phyloP scores from a whole-genome alignment of 2,329 filamentous ascomycete species.

The Pseudogymnoascus sp. region DNA sequence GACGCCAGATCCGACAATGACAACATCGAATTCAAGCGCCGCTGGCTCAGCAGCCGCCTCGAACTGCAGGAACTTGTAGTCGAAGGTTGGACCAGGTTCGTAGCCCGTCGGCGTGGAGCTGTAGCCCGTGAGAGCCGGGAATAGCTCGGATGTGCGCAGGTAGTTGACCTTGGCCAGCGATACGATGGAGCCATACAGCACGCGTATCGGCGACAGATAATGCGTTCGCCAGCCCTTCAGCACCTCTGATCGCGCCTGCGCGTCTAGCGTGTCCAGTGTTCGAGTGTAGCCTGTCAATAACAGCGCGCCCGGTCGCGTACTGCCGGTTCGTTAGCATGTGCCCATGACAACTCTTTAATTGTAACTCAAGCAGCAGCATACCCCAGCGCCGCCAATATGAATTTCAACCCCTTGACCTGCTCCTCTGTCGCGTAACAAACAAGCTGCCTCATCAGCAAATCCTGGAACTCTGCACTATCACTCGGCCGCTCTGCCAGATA shows the following conservation, averaged over 20 bases:
- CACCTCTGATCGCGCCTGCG: constrained; percentile 54
- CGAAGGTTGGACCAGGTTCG: constrained; percentile 31
- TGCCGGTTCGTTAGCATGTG: constrained; percentile 28
- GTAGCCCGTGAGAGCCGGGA: constrained; percentile 55
- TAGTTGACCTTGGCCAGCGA: constrained; percentile 43
- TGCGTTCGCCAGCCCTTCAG: constrained; percentile 56
- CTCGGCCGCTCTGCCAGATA: constrained; percentile 49
- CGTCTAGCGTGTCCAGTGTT: constrained; percentile 55
- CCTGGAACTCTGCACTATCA: constrained; percentile 47
- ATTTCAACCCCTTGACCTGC: constrained; percentile 23
- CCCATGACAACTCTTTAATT: neutral
- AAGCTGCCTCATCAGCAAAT: constrained; percentile 42
- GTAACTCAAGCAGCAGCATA: constrained; percentile 12
- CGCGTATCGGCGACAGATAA: constrained; percentile 48
- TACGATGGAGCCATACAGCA: constrained; percentile 50
- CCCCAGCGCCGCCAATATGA: constrained; percentile 27
- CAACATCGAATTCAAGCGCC: constrained; percentile 69
- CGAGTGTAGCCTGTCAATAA: constrained; percentile 62
- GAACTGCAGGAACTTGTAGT: constrained; percentile 30
- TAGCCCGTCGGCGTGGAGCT: constrained; percentile 44
- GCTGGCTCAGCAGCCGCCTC: constrained; percentile 37
- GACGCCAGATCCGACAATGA: constrained; percentile 82
- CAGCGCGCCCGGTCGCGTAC: constrained; percentile 57
- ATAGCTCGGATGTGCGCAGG: constrained; percentile 47
- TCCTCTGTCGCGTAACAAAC: constrained; percentile 25